phyloP scores from a whole-genome alignment of 495 filamentous ascomycete genomes.

The Penicillium antarcticum region DNA sequence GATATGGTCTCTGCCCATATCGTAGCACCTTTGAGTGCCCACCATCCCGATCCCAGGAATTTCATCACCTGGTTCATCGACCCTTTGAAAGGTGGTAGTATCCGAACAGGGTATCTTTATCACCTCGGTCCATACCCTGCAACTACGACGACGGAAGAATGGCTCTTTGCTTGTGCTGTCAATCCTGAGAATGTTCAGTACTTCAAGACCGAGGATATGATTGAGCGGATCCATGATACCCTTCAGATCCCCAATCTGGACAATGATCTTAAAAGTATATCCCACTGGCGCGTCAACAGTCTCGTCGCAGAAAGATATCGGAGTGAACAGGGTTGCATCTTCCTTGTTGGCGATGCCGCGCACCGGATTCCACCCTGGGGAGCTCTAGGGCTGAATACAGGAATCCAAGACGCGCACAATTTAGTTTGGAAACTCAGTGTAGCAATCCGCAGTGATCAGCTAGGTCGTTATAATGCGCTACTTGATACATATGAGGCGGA shows the following conservation, averaged over 20 bases:
- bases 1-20: slow-evolving; percentile 22
- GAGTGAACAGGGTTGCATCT: slow-evolving; percentile 27
- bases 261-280: slow-evolving; percentile 13
- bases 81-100: slow-evolving; percentile 15
- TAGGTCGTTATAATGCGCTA: not conserved
- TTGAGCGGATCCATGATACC: slow-evolving; percentile 15
- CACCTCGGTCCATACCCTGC: slow-evolving; percentile 14
- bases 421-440: slow-evolving; percentile 48
- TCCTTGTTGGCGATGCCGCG: slow-evolving; percentile 51
- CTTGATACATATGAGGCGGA: slow-evolving; percentile 26
- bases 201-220: slow-evolving; percentile 14
- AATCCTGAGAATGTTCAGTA: slow-evolving; percentile 13
- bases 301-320: slow-evolving; percentile 11
- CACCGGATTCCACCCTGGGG: slow-evolving; percentile 49
- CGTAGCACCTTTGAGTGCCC: slow-evolving; percentile 12
- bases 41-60: slow-evolving; percentile 22
- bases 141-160: slow-evolving; percentile 19
- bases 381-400: slow-evolving; percentile 50
- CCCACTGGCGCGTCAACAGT: slow-evolving; percentile 11
- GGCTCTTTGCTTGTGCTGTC: slow-evolving; percentile 20
- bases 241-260: slow-evolving; percentile 15
- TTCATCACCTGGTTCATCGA: slow-evolving; percentile 22
- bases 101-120: slow-evolving; percentile 17
- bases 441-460: slow-evolving; percentile 18
- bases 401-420: slow-evolving; percentile 48